Conservation (phyloP, 495 filamentous ascomycete species). For the Pseudoneurospora amorphoporcata region DNA sequence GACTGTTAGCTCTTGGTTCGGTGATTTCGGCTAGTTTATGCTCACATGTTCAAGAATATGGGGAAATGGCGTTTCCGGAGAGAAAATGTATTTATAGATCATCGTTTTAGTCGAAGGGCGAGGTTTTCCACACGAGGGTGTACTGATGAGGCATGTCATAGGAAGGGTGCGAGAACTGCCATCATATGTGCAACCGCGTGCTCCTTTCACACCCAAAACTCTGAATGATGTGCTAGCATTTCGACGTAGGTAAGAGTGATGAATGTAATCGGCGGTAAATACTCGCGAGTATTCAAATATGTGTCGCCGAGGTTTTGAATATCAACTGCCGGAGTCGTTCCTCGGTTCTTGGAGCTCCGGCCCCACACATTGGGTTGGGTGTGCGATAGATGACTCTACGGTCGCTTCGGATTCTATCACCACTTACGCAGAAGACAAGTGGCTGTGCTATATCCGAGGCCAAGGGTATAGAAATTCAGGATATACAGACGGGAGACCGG, state of each 20-base stretch:
- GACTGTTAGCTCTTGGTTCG: neutral
- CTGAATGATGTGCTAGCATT: neutral
- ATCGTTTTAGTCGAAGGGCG: neutral
- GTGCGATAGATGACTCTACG: neutral
- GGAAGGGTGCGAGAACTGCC: neutral
- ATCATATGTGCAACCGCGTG: neutral
- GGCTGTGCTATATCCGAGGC: neutral
- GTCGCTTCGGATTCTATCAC: neutral
- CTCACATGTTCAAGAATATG: neutral
- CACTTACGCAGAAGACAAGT: neutral
- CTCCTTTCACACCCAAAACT: neutral
- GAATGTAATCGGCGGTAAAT: neutral
- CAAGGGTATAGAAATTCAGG: neutral
- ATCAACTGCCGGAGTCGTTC: neutral
- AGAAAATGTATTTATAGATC: neutral
- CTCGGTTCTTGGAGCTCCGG: neutral
- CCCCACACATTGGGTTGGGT: neutral
- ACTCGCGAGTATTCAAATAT: neutral
- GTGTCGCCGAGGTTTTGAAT: neutral
- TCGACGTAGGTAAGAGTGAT: neutral
- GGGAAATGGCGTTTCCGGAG: neutral
- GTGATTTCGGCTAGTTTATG: neutral
- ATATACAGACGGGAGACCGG: neutral
- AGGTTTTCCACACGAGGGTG: neutral
- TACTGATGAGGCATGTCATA: neutral